Base-by-base conservation (phyloP, 495 filamentous ascomycete species). In the Penicillium coffeae region DNA sequence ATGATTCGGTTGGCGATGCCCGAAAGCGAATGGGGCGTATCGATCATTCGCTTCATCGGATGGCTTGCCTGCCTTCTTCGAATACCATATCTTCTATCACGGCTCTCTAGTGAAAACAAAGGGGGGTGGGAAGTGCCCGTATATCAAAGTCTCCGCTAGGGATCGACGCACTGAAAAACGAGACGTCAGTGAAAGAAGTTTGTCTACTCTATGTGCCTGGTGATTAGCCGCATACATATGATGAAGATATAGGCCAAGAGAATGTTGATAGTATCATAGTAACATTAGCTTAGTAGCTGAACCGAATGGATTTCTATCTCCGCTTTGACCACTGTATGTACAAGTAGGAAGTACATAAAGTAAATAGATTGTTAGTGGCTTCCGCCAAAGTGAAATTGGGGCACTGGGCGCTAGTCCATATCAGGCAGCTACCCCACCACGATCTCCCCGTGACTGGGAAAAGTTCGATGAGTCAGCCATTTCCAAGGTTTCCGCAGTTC, bases 101-200 rank as follows among this genome's bases (percentile, higher is more conserved):
- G 50, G 19, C 55, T 60, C 34, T 45, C 47, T 13, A 42, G 21
- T 10, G 52, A 60, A 13, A 45, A 58, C 14, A 45, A 54, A 14
- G 60, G 58, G 3, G 54, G 47, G 0, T 68, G 63, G 60, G 42
- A 60, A 18, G 10, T 64, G 16, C 65, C 65, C 9, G 58, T 62
- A 21, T 68, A 66, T 51, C 22, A 40, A 12, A 47, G 55, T n/a
- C 30, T 58, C 10, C 21, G 21, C 2, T n/a, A 6, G 25, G 20
- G 25, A 6, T 27, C 20, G 20, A 30, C 8, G 14, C 21, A 3
- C 33, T n/a, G n/a, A n/a, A n/a, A n/a, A n/a, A n/a, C n/a, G n/a
- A n/a, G n/a, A n/a, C n/a, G n/a, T n/a, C n/a, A n/a, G n/a, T n/a
- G n/a, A n/a, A n/a, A n/a, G n/a, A 30, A 30, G 25, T 30, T 30